A percentile compares a stretch with the other conserved stretches of the same genome.
Evolutionary conservation across 2,329 filamentous ascomycete genomes (phyloP).

Genomic region (Penicillium sp.): DNA sequence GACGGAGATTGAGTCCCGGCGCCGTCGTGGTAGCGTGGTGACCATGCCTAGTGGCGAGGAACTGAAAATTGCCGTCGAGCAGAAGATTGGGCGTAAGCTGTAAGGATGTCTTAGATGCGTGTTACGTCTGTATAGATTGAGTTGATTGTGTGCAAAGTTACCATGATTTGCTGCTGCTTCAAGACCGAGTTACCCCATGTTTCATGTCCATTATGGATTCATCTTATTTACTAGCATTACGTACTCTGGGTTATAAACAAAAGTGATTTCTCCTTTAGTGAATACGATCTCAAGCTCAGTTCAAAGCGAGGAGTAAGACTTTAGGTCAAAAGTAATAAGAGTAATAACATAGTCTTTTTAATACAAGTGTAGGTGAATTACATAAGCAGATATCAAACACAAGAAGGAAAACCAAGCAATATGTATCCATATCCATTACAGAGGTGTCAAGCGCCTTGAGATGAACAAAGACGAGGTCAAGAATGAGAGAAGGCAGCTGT

Average conservation of each 20-base stretch:
- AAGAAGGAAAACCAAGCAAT: constrained; percentile 1
- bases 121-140: neutral
- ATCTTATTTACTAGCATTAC: neutral
- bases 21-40: constrained; percentile 47
- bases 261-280: neutral
- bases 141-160: neutral
- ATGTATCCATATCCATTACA: neutral
- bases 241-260: neutral
- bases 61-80: constrained; percentile 53
- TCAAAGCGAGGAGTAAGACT: neutral
- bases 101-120: neutral
- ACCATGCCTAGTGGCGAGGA: constrained; percentile 50
- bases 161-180: neutral
- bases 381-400: neutral
- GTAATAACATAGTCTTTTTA: constrained; percentile 3
- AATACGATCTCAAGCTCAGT: neutral
- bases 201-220: neutral
- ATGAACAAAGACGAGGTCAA: neutral
- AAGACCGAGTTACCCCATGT: neutral
- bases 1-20: constrained; percentile 66
- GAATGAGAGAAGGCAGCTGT: neutral
- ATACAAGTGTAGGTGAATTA: neutral
- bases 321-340: neutral
- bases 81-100: constrained; percentile 51
- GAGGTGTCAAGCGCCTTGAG: neutral